Conservation (phyloP, 352 stramenopile species). For the Pythium aquatile region DNA sequence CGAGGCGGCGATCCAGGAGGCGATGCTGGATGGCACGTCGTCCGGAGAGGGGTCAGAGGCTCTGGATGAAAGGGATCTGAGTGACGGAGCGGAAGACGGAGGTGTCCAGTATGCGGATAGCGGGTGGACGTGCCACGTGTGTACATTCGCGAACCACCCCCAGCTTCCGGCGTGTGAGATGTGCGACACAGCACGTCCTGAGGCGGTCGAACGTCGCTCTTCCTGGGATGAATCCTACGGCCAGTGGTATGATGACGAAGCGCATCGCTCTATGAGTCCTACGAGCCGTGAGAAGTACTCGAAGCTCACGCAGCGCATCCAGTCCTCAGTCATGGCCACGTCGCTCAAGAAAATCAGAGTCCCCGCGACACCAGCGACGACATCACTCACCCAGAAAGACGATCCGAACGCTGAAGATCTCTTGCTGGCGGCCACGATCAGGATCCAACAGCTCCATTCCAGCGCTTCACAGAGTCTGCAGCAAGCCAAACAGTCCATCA, state of each 20-base stretch:
- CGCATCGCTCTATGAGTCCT: background rate
- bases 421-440: slow-evolving; percentile 45
- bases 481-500: slow-evolving; percentile 35
- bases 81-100: background rate
- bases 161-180: slow-evolving; percentile 69
- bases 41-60: background rate
- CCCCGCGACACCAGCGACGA: slow-evolving; percentile 40
- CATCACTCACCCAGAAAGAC: slow-evolving; percentile 51
- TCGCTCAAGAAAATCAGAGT: slow-evolving; percentile 47
- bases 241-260: slow-evolving; percentile 22
- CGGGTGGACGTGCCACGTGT: slow-evolving; percentile 68
- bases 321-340: slow-evolving; percentile 33
- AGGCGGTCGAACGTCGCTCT: too few species aligned
- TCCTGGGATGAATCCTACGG: slow-evolving; percentile 15
- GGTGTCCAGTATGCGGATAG: background rate
- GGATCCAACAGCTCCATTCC: slow-evolving; percentile 49
- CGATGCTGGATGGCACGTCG: background rate
- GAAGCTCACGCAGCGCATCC: slow-evolving; percentile 29
- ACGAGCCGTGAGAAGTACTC: slow-evolving; percentile 22
- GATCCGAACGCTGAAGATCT: slow-evolving; percentile 69
- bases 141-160: slow-evolving; percentile 80
- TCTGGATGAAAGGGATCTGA: background rate
- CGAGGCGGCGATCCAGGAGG: slow-evolving; percentile 28
- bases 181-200: slow-evolving; percentile 47
- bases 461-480: slow-evolving; percentile 36